These are phyloP conservation scores for Ophiocordyceps australis DNA, from an alignment of 2,329 filamentous ascomycete genomes.

Conservation along the genomic window DNA sequence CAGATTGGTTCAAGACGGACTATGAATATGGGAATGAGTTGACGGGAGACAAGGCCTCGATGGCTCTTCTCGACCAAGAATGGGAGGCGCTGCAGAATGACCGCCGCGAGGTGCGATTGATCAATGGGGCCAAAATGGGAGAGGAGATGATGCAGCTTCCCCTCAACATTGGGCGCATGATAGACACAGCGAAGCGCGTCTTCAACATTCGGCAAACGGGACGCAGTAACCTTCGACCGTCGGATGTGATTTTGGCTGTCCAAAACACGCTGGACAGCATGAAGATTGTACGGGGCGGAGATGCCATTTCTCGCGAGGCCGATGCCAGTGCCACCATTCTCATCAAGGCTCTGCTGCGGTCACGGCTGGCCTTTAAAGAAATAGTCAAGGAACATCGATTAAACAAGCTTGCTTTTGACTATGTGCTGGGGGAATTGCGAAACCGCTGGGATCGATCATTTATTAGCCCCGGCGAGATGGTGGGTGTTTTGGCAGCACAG, in stretches of 20 bases:
- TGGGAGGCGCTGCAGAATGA: conserved; percentile 64
- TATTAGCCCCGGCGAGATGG: conserved; percentile 94
- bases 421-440: conserved; percentile 80
- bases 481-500: conserved; percentile 90
- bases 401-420: conserved; percentile 82
- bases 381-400: conserved; percentile 72
- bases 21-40: conserved; percentile 73
- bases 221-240: conserved; percentile 77
- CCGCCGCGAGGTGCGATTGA: conserved; percentile 53
- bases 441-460: conserved; percentile 71
- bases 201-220: conserved; percentile 78
- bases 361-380: conserved; percentile 80
- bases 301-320: conserved; percentile 68
- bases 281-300: conserved; percentile 70
- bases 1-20: conserved; percentile 41
- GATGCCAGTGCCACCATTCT: conserved; percentile 77
- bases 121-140: conserved; percentile 50
- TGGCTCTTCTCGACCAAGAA: conserved; percentile 74
- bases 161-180: conserved; percentile 78
- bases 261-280: conserved; percentile 58
- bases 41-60: conserved; percentile 70
- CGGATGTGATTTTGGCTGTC: conserved; percentile 70
- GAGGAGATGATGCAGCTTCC: conserved; percentile 82
- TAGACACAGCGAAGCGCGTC: conserved; percentile 75
- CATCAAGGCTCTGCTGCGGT: conserved; percentile 83